Percentiles rank a stretch among this genome's conserved stretches.
Conservation (phyloP, 2,329 filamentous ascomycete genomes). For the Alternaria postmessia region DNA sequence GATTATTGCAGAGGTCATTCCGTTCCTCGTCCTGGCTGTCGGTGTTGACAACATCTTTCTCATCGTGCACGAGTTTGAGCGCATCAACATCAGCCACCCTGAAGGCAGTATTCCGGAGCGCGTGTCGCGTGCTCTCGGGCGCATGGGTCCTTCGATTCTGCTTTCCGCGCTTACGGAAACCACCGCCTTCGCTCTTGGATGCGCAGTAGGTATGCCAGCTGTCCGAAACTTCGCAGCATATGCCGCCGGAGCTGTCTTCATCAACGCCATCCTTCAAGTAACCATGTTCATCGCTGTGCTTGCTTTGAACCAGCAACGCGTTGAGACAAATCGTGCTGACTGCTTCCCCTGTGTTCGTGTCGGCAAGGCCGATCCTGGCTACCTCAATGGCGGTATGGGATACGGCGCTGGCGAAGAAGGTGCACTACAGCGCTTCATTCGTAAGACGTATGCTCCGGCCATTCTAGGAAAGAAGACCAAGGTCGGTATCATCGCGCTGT, state of each 20-base stretch:
- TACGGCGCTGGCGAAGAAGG: conserved; percentile 86
- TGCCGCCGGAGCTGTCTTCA: conserved; percentile 92
- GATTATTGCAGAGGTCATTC: conserved; percentile 98
- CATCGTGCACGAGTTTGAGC: conserved; percentile 97
- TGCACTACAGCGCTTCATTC: conserved; percentile 83
- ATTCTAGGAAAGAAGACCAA: conserved; percentile 84
- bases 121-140: conserved; percentile 85
- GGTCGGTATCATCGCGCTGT: conserved; percentile 76
- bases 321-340: conserved; percentile 87
- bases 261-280: conserved; percentile 95
- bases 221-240: conserved; percentile 98
- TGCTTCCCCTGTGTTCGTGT: conserved; percentile 90
- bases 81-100: conserved; percentile 89
- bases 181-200: conserved; percentile 88
- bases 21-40: conserved; percentile 93
- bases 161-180: conserved; percentile 96
- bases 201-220: conserved; percentile 96
- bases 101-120: conserved; percentile 87
- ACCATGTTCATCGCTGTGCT: conserved; percentile 97
- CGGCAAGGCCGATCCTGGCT: conserved; percentile 74
- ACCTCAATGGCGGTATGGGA: conserved; percentile 67
- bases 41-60: conserved; percentile 99
- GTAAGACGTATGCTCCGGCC: conserved; percentile 84
- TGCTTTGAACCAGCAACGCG: conserved; percentile 87
- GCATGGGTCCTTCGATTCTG: conserved; percentile 96